Conservation (phyloP, 2,329 filamentous ascomycete species). For the Aspergillus sp. region DNA sequence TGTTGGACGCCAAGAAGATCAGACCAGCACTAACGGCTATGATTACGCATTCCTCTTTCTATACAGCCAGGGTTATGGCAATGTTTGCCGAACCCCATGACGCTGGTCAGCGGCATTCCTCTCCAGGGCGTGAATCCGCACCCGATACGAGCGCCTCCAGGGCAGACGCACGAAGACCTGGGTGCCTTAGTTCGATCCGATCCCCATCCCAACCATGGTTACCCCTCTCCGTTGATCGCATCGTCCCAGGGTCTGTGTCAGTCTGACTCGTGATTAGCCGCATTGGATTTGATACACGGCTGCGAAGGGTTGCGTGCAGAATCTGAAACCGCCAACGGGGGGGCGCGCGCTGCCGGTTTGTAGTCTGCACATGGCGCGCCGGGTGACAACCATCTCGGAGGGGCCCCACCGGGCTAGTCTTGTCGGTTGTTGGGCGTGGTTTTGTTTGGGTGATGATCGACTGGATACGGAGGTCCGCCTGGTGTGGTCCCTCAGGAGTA, state of each 20-base stretch:
- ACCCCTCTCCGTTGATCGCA: neutral
- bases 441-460: neutral
- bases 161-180: no score
- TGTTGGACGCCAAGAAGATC: slow-evolving; percentile 10
- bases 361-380: neutral
- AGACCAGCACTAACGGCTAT: slow-evolving; percentile 10
- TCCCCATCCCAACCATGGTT: neutral
- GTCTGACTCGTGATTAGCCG: slow-evolving; percentile 4
- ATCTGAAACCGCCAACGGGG: slow-evolving; percentile 8
- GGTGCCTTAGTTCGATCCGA: no score
- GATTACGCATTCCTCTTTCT: slow-evolving; percentile 11
- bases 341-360: slow-evolving; percentile 3
- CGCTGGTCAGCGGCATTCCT: no score
- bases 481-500: no score
- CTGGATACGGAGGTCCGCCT: neutral
- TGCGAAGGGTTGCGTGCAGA: slow-evolving; percentile 8
- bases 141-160: neutral
- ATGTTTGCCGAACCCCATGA: no score
- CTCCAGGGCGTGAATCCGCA: neutral
- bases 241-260: neutral
- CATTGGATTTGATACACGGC: neutral
- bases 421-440: neutral
- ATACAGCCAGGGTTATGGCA: no score
- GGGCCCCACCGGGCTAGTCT: no score
- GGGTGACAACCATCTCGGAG: neutral